Evolutionary conservation across 371 early-diverging fungal genomes (phyloP).

Genomic region (Mortierella sp.): DNA sequence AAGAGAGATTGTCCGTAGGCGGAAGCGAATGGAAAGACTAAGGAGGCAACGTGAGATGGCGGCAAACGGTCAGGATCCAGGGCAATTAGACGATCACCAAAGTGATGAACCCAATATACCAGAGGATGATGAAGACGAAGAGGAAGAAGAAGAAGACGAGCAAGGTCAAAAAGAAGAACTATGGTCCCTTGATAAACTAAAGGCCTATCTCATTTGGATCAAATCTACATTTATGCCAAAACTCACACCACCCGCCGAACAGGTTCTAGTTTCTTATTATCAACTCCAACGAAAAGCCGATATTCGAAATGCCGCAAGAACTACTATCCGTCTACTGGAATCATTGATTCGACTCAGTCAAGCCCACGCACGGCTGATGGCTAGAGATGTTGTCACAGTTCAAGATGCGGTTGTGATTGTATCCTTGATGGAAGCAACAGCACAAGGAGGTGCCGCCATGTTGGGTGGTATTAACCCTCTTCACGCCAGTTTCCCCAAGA

Average conservation of each 20-base stretch:
- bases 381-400: slow-evolving; percentile 63
- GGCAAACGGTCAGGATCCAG: slow-evolving; percentile 13
- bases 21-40: slow-evolving; percentile 22
- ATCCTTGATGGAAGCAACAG: slow-evolving; percentile 73
- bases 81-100: not conserved
- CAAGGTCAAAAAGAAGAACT: slow-evolving; percentile 22
- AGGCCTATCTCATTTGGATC: slow-evolving; percentile 71
- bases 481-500: slow-evolving; percentile 70
- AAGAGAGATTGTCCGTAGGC: slow-evolving; percentile 24
- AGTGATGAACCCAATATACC: not conserved
- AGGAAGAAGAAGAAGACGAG: slow-evolving; percentile 8
- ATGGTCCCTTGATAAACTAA: slow-evolving; percentile 68
- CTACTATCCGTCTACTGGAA: slow-evolving; percentile 88
- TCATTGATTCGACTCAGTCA: slow-evolving; percentile 86
- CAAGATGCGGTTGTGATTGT: slow-evolving; percentile 76
- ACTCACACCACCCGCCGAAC: slow-evolving; percentile 67
- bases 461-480: slow-evolving; percentile 62
- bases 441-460: slow-evolving; percentile 65
- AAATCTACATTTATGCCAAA: slow-evolving; percentile 64
- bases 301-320: slow-evolving; percentile 73
- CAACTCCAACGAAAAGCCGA: slow-evolving; percentile 75
- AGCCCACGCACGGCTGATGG: slow-evolving; percentile 85
- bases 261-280: slow-evolving; percentile 75
- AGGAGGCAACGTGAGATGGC: slow-evolving; percentile 16
- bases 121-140: slow-evolving; percentile 6